Evolutionary conservation across 2,329 filamentous ascomycete species (phyloP), one percentile per base, ranked within the genome.

Genomic region (Alternaria longipes): DNA sequence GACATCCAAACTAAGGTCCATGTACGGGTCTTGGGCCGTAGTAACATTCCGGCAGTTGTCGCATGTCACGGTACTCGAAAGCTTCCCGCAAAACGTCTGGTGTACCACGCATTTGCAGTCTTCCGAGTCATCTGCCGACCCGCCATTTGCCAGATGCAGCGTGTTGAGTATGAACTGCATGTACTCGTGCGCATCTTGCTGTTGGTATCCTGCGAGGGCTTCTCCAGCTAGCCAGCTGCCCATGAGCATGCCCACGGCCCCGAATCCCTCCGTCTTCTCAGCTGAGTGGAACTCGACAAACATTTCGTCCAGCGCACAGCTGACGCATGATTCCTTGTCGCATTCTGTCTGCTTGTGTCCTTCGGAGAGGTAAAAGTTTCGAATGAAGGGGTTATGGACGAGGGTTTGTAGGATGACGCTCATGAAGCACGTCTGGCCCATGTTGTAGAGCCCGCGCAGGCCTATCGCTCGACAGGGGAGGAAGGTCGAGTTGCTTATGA

Each of bases 341-440:
- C 95, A 98, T 22, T 92, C 91, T 69, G 85, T 86, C 57, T 88
- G 90, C 71, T 90, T 90, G 78, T 99, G 94, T 0, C 94, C 93
- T 76, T 97, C 94, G 41, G 91, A 90, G 6, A 99, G 89, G 78
- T 97, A 98, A 79, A 92, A 98, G 70, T 94, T 94, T 61, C 92
- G 89, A 30, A 99, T 86, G 45, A 97, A 86, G 0, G 94, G 94
- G 74, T 98, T 97, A 81, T 97, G 94, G 56, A 98, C 87, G 70
- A 99, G 89, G 58, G 91, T 93, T 78, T 98, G 95, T 16, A 99
- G 84, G 49, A 98, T 93, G 30, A 97, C 94, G 71, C 95, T 97
- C 85, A 98, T 94, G 80, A 97, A 99, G 82, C 94, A 99, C 11
- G 95, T 98, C 60, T 96, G 93, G n/a, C 94, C 95, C 77, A 97